phyloP scores from a whole-genome alignment of 139 green algal species.

The Coccomyxa sp. region DNA sequence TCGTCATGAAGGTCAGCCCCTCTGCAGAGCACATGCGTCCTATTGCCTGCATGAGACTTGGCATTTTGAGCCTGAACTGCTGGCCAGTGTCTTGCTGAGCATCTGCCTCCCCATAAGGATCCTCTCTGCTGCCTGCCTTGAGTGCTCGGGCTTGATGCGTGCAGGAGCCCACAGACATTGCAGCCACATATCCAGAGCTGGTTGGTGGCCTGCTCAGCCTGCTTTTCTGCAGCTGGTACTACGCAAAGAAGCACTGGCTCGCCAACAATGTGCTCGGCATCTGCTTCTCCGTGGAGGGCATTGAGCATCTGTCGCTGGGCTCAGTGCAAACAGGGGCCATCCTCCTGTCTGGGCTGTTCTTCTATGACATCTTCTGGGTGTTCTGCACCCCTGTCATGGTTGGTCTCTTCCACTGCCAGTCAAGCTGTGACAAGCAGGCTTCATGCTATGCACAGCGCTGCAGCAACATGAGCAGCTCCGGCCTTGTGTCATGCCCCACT shows the following conservation, averaged over 20 bases:
- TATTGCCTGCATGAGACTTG: too few species aligned
- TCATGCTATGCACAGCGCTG: not conserved
- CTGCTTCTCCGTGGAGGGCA: conserved; percentile 88
- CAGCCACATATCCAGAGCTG: conserved; percentile 47
- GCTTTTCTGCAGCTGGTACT: conserved; percentile 81
- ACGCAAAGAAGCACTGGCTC: conserved; percentile 86
- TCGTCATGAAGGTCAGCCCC: conserved; percentile 10
- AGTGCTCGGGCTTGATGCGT: too few species aligned
- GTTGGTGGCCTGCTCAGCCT: conserved; percentile 37
- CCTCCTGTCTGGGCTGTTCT: conserved; percentile 86
- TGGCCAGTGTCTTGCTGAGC: too few species aligned
- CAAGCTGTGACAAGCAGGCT: too few species aligned
- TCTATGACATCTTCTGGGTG: conserved; percentile 99
- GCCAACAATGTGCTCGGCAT: conserved; percentile 96
- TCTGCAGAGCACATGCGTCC: too few species aligned
- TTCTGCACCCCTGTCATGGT: conserved; percentile 98
- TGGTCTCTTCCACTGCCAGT: not conserved
- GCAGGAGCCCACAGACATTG: conserved; percentile 37
- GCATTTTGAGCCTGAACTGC: too few species aligned
- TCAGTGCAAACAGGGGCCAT: conserved; percentile 68
- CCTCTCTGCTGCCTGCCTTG: too few species aligned
- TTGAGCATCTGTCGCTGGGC: conserved; percentile 93
- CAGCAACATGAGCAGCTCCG: not conserved
- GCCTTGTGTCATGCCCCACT: not conserved
- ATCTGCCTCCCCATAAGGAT: too few species aligned